phyloP scores from a whole-genome alignment of 2,329 filamentous ascomycete species.

The Cadophora luteo-olivacea region DNA sequence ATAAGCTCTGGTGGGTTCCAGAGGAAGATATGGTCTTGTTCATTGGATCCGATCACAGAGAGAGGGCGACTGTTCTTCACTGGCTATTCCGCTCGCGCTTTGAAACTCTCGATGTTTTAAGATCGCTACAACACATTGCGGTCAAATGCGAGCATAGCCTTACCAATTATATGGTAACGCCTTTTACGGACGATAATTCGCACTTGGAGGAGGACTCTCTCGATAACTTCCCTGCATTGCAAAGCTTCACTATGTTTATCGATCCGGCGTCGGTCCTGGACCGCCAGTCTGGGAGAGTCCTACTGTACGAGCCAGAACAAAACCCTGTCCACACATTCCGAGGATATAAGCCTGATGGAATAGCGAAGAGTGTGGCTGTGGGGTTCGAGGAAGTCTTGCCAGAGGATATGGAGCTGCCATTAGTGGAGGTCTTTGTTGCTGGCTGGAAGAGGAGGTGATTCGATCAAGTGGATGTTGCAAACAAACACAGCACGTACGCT shows the following conservation, averaged over 20 bases:
- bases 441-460: conserved; percentile 6
- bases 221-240: conserved; percentile 2
- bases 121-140: neutral
- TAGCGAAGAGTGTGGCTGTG: neutral
- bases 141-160: neutral
- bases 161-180: neutral
- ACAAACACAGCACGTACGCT: too few relatives aligned
- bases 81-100: neutral
- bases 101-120: neutral
- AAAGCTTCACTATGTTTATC: conserved; percentile 15
- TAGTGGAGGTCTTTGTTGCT: conserved; percentile 7
- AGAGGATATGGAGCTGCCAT: neutral
- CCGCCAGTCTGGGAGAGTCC: neutral
- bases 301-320: conserved; percentile 14
- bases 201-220: neutral
- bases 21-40: conserved; percentile 12
- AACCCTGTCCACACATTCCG: neutral
- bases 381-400: neutral
- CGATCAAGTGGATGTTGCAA: neutral
- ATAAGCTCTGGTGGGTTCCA: conserved; percentile 15
- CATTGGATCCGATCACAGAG: neutral
- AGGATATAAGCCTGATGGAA: neutral
- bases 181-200: neutral
- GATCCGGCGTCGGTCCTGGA: conserved; percentile 16
- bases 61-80: neutral